Evolutionary conservation across 768 basidiomycete species (phyloP), one percentile per base, ranked within the genome.

Genomic region (Hygrophoropsis aurantiaca): DNA sequence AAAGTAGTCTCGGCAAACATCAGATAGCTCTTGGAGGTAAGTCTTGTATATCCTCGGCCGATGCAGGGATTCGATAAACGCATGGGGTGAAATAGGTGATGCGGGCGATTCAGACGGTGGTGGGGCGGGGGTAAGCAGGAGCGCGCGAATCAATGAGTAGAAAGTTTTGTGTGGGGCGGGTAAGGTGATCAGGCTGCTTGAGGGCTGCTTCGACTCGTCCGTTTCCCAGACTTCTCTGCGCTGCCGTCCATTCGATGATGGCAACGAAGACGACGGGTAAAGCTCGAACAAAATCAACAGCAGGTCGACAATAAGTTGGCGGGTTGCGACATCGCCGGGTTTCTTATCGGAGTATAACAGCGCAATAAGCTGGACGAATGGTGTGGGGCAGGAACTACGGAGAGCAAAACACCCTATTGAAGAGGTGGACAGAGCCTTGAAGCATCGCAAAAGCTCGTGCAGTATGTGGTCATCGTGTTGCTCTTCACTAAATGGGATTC

Each of bases 341-440:
- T 94, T 97, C 74, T 98, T 98, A 73, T 98, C 95, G 3, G 94
- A 95, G 66, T 91, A 98, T 2, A 98, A 74, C 13, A 98, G 77
- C 8, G 82, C 71, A 15, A 94, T 76, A 23, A 99, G 75, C 52
- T 94, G 88, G 4, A 77, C 74, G 62, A 92, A 97, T 1, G 95
- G 97, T 0, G 86, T 83, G 1, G 94, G 94, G 48, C 87, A 87
- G 24, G 85, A 87, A 57, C 82, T 85, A n/a, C 93, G 85, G 10
- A 99, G 79, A 4, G 97, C 93, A 43, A 84, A 82, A 60, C 90
- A 94, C 11, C 95, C 95, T 27, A 90, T 85, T 39, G 86, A 77
- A 7, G 90, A 93, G 0, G 94, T 95, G 0, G 90, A 85, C 3
- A 99, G 75, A 0, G 90, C 97, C 67, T 97, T 97, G 67, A 98